Percentiles rank a stretch among this genome's conserved stretches.
These are phyloP conservation scores for Erigeron philadelphicus DNA, from an alignment of 140 eudicot species.

Conservation along the genomic window DNA sequence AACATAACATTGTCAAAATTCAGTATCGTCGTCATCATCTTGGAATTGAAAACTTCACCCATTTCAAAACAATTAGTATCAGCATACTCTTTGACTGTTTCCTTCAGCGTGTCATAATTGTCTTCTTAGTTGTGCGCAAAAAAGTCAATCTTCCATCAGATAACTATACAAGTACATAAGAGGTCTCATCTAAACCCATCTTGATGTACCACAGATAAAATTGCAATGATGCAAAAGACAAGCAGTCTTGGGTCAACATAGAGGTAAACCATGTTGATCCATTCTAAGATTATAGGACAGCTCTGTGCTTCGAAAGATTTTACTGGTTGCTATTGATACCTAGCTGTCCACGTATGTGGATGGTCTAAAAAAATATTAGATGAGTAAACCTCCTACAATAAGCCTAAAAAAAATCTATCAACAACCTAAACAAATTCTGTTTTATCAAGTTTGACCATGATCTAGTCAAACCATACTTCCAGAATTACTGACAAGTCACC, in stretches of 20 bases:
- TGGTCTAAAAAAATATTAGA: constrained; percentile 8
- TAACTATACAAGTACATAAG: constrained; percentile 19
- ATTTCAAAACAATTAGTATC: neutral
- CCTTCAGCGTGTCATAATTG: neutral
- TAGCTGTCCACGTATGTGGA: constrained; percentile 17
- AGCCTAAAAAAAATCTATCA: constrained; percentile 12
- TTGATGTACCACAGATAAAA: neutral
- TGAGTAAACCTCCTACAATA: constrained; percentile 2
- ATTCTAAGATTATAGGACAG: constrained; percentile 10
- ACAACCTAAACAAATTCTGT: constrained; percentile 24
- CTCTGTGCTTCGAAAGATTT: constrained; percentile 7
- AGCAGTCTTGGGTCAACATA: constrained; percentile 20
- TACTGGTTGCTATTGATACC: constrained; percentile 14
- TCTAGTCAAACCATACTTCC: constrained; percentile 19
- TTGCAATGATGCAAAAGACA: constrained; percentile 19
- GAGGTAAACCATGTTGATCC: constrained; percentile 8
- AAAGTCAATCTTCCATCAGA: constrained; percentile 8
- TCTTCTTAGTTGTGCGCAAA: constrained; percentile 7
- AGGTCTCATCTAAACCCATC: constrained; percentile 12
- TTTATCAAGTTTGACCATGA: constrained; percentile 18
- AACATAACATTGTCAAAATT: constrained; percentile 1
- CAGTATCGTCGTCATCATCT: neutral
- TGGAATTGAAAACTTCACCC: neutral
- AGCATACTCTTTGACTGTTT: constrained; percentile 2
- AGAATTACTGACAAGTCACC: constrained; percentile 15